Percentiles rank a stretch among this genome's conserved stretches.
Conservation (phyloP, 2,329 filamentous ascomycete species). For the Paecilomyces variotii region DNA sequence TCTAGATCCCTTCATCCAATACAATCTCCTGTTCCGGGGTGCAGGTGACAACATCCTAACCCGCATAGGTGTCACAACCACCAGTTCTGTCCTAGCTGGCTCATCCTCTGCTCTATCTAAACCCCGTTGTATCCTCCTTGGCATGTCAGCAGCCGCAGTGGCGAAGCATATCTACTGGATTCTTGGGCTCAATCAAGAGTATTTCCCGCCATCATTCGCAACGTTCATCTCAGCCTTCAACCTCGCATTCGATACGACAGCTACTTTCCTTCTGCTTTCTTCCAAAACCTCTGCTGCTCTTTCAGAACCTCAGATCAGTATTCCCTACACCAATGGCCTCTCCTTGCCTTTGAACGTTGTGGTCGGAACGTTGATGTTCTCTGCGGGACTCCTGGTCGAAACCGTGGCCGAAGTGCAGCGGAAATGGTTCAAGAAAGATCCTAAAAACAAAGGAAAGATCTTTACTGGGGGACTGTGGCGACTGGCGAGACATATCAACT, state of each 20-base stretch:
- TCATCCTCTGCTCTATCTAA: neutral
- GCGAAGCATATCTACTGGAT: neutral
- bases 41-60: neutral
- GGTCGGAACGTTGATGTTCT: conserved; percentile 42
- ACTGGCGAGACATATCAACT: conserved; percentile 47
- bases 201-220: neutral
- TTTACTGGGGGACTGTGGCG: conserved; percentile 44
- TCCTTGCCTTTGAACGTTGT: neutral
- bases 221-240: neutral
- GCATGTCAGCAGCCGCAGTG: neutral
- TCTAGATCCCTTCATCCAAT: neutral
- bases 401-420: conserved; percentile 51
- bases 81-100: neutral
- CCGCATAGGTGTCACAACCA: neutral
- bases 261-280: neutral
- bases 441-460: conserved; percentile 45
- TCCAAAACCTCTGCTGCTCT: neutral
- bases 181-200: neutral
- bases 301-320: neutral
- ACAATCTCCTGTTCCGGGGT: neutral
- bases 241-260: neutral
- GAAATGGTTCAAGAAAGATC: conserved; percentile 43
- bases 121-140: neutral
- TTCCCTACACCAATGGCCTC: neutral
- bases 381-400: conserved; percentile 47